These are phyloP conservation scores for Leishmania tarentolae DNA, from an alignment of 208 protist species.

Conservation along the genomic window DNA sequence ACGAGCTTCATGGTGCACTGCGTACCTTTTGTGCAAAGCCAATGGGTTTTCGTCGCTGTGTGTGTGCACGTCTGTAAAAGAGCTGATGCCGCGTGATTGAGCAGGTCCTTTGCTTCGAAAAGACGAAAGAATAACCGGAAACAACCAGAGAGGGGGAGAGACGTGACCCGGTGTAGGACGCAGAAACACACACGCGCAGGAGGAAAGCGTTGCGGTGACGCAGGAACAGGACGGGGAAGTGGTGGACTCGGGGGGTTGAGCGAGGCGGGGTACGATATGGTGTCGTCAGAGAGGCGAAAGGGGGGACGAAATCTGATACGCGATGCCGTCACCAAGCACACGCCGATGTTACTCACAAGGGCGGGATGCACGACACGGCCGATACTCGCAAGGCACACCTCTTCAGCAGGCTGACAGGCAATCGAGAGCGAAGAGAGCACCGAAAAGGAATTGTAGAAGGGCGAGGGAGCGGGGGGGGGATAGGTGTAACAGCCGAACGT, in stretches of 20 bases:
- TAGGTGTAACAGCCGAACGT: background rate
- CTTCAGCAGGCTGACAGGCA: too few relatives aligned
- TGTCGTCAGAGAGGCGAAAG: too few relatives aligned
- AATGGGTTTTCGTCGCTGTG: background rate
- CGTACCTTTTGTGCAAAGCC: background rate
- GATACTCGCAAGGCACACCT: too few relatives aligned
- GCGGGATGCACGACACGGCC: too few relatives aligned
- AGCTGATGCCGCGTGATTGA: background rate
- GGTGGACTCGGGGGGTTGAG: background rate
- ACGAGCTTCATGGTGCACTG: constrained; percentile 37
- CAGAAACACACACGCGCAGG: too few relatives aligned
- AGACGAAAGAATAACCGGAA: background rate
- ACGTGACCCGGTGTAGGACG: background rate
- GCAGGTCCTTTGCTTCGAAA: background rate
- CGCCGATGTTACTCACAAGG: too few relatives aligned
- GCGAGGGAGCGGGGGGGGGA: background rate
- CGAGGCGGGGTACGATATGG: too few relatives aligned
- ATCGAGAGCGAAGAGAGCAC: background rate
- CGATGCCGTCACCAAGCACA: too few relatives aligned
- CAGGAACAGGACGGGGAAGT: background rate
- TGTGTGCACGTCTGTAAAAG: background rate
- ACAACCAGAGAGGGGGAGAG: background rate
- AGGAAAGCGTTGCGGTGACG: too few relatives aligned
- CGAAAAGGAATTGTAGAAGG: background rate
- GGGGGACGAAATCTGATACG: too few relatives aligned